These are phyloP conservation scores for Boletus pseudopeckii DNA, from an alignment of 768 basidiomycete genomes.

Conservation along the genomic window DNA sequence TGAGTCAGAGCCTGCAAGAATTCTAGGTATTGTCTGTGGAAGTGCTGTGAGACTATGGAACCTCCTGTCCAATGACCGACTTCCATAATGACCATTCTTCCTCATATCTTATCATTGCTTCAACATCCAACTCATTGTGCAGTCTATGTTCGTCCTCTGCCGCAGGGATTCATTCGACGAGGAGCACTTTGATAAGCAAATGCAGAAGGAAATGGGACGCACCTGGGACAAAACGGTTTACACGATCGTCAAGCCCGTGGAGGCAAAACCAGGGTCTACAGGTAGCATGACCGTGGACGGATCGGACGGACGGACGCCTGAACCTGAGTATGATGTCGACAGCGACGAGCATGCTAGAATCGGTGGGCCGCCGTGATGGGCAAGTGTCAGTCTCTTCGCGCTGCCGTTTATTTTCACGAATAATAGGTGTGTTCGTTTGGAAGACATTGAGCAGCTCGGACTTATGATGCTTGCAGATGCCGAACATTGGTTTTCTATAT, in stretches of 20 bases:
- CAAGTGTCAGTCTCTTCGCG: background rate
- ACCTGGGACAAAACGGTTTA: conserved; percentile 15
- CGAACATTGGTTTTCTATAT: background rate
- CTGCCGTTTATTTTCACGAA: too few relatives aligned
- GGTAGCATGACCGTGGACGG: background rate
- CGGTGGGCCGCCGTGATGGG: background rate
- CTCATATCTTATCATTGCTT: conserved; percentile 9
- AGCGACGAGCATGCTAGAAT: background rate
- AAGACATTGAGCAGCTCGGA: background rate
- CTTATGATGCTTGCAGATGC: background rate
- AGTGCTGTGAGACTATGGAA: conserved; percentile 6
- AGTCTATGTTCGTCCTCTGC: conserved; percentile 16
- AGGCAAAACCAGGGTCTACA: conserved; percentile 9
- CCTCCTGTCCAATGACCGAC: background rate
- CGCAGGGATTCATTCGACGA: conserved; percentile 17
- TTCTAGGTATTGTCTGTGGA: conserved; percentile 13
- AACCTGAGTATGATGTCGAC: background rate
- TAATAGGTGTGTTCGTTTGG: background rate
- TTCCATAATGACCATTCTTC: background rate
- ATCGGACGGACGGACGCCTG: background rate
- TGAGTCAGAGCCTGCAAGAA: conserved; percentile 4
- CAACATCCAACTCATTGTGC: conserved; percentile 10
- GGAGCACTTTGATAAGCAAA: conserved; percentile 16
- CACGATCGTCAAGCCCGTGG: conserved; percentile 1
- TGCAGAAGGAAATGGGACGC: conserved; percentile 18